Conservation (phyloP, 331 rosid genomes). For the Quercus phellos region DNA sequence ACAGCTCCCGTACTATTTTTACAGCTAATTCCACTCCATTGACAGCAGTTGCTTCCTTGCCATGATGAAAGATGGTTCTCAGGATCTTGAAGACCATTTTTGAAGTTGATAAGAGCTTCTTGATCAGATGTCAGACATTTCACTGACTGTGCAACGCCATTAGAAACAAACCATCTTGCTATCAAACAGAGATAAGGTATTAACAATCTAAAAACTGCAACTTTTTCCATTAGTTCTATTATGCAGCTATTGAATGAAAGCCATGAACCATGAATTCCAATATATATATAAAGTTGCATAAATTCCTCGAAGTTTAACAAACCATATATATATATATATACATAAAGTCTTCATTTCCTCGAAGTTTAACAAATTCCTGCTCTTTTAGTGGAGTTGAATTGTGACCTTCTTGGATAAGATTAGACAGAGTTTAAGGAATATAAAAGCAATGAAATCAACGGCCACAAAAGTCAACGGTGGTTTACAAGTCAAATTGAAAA, state of each 20-base stretch:
- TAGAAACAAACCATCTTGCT: background rate
- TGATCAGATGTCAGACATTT: constrained; percentile 25
- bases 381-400: too few species aligned
- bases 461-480: too few species aligned
- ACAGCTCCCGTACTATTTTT: constrained; percentile 17
- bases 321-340: too few species aligned
- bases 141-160: background rate
- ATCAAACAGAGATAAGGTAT: background rate
- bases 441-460: too few species aligned
- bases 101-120: constrained; percentile 43
- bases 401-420: too few species aligned
- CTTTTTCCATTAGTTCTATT: constrained; percentile 10
- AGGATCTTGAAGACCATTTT: constrained; percentile 36
- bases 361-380: too few species aligned
- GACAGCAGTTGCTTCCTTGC: constrained; percentile 16
- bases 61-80: constrained; percentile 33
- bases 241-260: background rate
- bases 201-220: background rate
- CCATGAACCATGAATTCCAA: background rate
- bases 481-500: too few species aligned
- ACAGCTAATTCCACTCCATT: constrained; percentile 9
- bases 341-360: too few species aligned
- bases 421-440: too few species aligned
- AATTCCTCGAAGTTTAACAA: too few species aligned
- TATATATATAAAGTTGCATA: background rate